Conservation (phyloP, 164 flowering plant species). For the Piper longum region DNA sequence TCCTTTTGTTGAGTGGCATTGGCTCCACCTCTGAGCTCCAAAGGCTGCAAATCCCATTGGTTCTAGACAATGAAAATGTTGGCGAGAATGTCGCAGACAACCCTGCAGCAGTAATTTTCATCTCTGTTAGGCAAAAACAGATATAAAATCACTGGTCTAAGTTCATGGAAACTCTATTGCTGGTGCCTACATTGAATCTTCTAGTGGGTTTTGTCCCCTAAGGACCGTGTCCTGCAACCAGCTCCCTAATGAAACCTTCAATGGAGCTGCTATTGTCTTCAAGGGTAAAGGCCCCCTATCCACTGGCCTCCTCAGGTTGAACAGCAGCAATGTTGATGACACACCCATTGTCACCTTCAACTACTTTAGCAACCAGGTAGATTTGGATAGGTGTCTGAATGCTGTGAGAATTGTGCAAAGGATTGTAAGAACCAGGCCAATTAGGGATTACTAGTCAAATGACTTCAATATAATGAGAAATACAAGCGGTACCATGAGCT, state of each 20-base stretch:
- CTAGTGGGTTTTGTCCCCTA: neutral
- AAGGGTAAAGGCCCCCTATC: constrained; percentile 1
- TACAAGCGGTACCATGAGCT: neutral
- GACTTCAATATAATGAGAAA: neutral
- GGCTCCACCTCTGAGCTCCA: neutral
- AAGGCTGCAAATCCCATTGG: neutral
- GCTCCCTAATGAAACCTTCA: neutral
- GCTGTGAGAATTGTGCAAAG: neutral
- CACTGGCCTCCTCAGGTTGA: neutral
- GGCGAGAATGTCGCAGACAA: neutral
- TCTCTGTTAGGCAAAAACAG: neutral
- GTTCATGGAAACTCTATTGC: neutral
- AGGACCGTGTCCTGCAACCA: neutral
- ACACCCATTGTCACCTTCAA: constrained; percentile 1
- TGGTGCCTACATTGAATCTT: neutral
- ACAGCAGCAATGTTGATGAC: neutral
- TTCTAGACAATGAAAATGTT: neutral
- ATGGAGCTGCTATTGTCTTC: neutral
- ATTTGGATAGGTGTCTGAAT: constrained; percentile 1
- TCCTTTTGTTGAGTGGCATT: neutral
- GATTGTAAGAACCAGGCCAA: neutral
- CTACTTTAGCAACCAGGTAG: neutral
- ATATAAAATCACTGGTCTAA: neutral
- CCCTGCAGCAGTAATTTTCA: neutral
- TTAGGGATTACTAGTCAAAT: neutral